Conservation (phyloP, 2,329 filamentous ascomycete species). For the Clarireedia monteithiana region DNA sequence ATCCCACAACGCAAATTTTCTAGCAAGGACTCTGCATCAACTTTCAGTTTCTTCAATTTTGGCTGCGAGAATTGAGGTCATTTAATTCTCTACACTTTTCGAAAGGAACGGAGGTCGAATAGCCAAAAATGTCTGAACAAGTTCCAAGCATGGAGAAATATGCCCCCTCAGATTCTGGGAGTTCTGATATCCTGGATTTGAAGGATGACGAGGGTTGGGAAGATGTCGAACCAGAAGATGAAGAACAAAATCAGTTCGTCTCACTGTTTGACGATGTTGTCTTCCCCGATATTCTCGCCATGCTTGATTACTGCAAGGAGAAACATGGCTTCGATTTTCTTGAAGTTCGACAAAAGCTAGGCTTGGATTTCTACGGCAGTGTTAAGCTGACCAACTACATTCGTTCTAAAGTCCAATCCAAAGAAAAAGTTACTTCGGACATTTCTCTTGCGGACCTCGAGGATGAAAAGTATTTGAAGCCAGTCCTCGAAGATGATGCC, state of each 20-base stretch:
- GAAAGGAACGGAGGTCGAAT: background rate
- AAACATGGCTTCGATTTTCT: constrained; percentile 61
- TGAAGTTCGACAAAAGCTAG: constrained; percentile 46
- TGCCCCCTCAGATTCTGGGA: constrained; percentile 28
- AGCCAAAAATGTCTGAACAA: constrained; percentile 16
- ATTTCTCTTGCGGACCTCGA: constrained; percentile 56
- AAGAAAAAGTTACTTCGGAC: constrained; percentile 35
- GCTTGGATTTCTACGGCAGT: constrained; percentile 63
- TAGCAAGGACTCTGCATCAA: background rate
- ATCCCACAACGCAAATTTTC: background rate
- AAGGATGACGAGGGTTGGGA: constrained; percentile 45
- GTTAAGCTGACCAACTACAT: constrained; percentile 70
- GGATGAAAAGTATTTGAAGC: constrained; percentile 76
- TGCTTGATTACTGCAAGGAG: constrained; percentile 62
- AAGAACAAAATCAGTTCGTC: constrained; percentile 50
- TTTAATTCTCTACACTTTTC: background rate
- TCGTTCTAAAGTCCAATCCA: constrained; percentile 38
- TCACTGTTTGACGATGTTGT: constrained; percentile 61
- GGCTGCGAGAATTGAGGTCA: no score
- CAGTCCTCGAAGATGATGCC: constrained; percentile 81
- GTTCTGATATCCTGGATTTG: constrained; percentile 36
- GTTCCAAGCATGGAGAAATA: constrained; percentile 13
- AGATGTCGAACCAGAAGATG: constrained; percentile 54
- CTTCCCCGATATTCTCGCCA: constrained; percentile 54
- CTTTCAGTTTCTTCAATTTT: background rate